These are phyloP conservation scores for Schizonepeta tenuifolia DNA, from an alignment of 257 asterid genomes.

Conservation along the genomic window DNA sequence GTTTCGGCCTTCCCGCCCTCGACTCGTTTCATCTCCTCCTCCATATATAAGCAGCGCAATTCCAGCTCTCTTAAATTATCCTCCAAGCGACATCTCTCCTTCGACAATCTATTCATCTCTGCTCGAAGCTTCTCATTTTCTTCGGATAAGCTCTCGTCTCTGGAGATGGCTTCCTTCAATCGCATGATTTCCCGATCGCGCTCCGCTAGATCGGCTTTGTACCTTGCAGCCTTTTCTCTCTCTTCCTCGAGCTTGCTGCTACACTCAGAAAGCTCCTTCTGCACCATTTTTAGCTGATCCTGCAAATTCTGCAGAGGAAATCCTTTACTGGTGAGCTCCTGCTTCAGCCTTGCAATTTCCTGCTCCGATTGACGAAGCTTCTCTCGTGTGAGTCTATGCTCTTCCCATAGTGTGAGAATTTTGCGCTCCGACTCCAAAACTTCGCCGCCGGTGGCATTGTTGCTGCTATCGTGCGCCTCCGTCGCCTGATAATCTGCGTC, in stretches of 20 bases:
- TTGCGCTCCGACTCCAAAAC: slow-evolving; percentile 38
- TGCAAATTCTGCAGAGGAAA: slow-evolving; percentile 42
- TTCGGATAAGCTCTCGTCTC: slow-evolving; percentile 56
- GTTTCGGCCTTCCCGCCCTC: slow-evolving; percentile 50
- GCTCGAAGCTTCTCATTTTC: slow-evolving; percentile 58
- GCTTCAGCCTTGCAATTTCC: slow-evolving; percentile 46
- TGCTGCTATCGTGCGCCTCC: slow-evolving; percentile 34
- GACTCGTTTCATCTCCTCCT: slow-evolving; percentile 60
- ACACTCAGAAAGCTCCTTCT: slow-evolving; percentile 50
- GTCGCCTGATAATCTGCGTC: neutral
- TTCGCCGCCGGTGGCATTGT: slow-evolving; percentile 33
- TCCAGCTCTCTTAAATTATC: slow-evolving; percentile 56
- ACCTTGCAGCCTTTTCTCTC: slow-evolving; percentile 60
- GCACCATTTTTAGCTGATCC: slow-evolving; percentile 49
- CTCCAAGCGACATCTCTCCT: slow-evolving; percentile 55
- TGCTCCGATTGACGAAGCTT: slow-evolving; percentile 61
- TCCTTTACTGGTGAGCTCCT: slow-evolving; percentile 50
- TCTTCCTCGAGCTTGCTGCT: slow-evolving; percentile 51
- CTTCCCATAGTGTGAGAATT: slow-evolving; percentile 52
- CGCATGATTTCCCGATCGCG: slow-evolving; percentile 65
- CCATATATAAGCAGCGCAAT: slow-evolving; percentile 55
- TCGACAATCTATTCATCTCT: slow-evolving; percentile 46
- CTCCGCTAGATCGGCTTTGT: slow-evolving; percentile 51
- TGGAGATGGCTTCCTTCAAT: slow-evolving; percentile 51
- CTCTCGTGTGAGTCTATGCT: slow-evolving; percentile 46